Percentiles rank a stretch among this genome's conserved stretches.
Conservation (phyloP, 257 asterid species). For the Solanum arcanum region DNA sequence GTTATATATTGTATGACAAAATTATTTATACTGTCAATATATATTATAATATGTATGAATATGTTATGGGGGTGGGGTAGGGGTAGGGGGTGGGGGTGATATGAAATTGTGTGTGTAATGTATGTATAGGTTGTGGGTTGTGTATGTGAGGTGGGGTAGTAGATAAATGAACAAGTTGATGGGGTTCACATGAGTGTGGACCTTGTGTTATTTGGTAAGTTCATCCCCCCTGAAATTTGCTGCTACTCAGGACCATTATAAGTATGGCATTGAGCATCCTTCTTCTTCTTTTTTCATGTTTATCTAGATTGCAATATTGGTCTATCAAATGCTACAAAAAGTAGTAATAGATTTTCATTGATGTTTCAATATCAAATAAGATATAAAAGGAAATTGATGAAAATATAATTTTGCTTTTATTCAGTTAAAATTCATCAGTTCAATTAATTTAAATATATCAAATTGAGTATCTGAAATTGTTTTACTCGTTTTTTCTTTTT, state of each 20-base stretch:
- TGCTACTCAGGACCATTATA: constrained; percentile 15
- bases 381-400: background rate
- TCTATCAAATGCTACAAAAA: constrained; percentile 2
- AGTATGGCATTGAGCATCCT: constrained; percentile 13
- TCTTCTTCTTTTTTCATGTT: background rate
- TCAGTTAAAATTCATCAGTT: background rate
- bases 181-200: constrained; percentile 62
- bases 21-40: background rate
- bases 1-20: background rate
- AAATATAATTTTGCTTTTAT: background rate
- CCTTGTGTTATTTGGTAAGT: constrained; percentile 19
- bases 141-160: constrained; percentile 34
- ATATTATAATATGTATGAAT: background rate
- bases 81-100: background rate
- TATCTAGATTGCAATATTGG: background rate
- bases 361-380: background rate
- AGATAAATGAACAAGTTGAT: constrained; percentile 26
- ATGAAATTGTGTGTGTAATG: background rate
- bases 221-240: constrained; percentile 54
- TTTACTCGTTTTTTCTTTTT: too few relatives aligned
- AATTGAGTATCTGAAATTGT: background rate
- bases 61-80: background rate
- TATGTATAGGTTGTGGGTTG: constrained; percentile 35
- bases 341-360: background rate
- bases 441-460: too few relatives aligned